Percentiles rank a stretch among this genome's conserved stretches.
Conservation (phyloP, 768 basidiomycete species). For the Strobilomyces echinocephalus region DNA sequence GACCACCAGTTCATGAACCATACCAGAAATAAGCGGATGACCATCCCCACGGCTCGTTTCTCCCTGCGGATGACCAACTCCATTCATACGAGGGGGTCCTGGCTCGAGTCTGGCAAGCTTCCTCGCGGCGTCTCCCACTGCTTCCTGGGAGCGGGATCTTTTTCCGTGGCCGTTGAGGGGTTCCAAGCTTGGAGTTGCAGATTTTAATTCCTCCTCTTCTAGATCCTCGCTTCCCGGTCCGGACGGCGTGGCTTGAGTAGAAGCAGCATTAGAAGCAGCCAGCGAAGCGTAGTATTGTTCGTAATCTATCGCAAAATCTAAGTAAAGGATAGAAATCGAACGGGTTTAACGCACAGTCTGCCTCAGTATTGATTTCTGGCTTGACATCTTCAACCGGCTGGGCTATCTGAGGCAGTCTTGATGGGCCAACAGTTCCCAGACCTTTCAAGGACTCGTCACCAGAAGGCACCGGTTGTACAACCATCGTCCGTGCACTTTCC, state of each 20-base stretch:
- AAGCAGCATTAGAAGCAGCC: conserved; percentile 56
- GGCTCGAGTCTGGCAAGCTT: conserved; percentile 43
- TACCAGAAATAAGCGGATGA: conserved; percentile 69
- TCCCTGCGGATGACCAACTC: background rate
- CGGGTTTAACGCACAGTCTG: conserved; percentile 51
- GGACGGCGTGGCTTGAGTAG: conserved; percentile 59
- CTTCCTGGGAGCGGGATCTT: conserved; percentile 63
- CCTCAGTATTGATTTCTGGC: conserved; percentile 50
- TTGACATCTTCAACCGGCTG: conserved; percentile 36
- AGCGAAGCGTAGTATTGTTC: conserved; percentile 81
- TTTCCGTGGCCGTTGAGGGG: conserved; percentile 70
- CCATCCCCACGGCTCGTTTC: conserved; percentile 27
- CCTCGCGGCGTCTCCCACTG: conserved; percentile 39
- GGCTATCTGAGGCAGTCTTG: conserved; percentile 26
- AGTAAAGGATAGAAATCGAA: background rate
- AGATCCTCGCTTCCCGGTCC: conserved; percentile 50
- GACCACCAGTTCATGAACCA: conserved; percentile 16
- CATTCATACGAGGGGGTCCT: conserved; percentile 23
- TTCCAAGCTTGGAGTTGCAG: conserved; percentile 60
- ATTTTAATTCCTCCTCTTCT: conserved; percentile 69
- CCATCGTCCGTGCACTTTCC: conserved; percentile 56
- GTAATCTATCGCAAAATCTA: conserved; percentile 46
- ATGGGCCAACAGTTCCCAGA: conserved; percentile 50
- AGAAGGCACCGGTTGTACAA: conserved; percentile 36
- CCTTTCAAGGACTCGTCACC: conserved; percentile 75